phyloP scores from a whole-genome alignment of 2,329 filamentous ascomycete genomes.

The Fusarium newnesense region DNA sequence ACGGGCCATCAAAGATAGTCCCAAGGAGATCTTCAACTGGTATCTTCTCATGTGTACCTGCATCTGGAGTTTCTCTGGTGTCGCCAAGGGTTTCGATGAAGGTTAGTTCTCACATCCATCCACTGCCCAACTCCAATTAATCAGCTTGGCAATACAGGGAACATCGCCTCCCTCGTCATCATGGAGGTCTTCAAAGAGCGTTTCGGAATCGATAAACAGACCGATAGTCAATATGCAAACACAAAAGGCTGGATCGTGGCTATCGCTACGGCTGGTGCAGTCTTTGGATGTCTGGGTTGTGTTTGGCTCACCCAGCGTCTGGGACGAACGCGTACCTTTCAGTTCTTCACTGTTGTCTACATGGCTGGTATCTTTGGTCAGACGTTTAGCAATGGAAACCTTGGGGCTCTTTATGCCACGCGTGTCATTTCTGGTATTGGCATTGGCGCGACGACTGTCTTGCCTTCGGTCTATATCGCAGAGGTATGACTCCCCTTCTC shows the following conservation, averaged over 20 bases:
- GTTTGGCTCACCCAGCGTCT: slow-evolving; percentile 40
- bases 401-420: slow-evolving; percentile 40
- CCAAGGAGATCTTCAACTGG: slow-evolving; percentile 45
- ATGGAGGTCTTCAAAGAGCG: slow-evolving; percentile 43
- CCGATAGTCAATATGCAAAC: slow-evolving; percentile 42
- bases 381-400: slow-evolving; percentile 42
- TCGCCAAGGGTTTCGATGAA: slow-evolving; percentile 47
- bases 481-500: slow-evolving; percentile 11
- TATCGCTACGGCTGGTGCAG: slow-evolving; percentile 46
- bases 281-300: slow-evolving; percentile 44
- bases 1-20: slow-evolving; percentile 41
- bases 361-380: slow-evolving; percentile 51
- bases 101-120: slow-evolving; percentile 10
- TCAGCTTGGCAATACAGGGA: slow-evolving; percentile 27
- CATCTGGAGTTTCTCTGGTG: slow-evolving; percentile 45
- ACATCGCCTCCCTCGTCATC: slow-evolving; percentile 46
- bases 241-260: slow-evolving; percentile 48
- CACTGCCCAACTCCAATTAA: background rate
- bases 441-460: slow-evolving; percentile 42
- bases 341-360: slow-evolving; percentile 47
- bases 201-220: slow-evolving; percentile 37
- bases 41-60: slow-evolving; percentile 42
- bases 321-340: slow-evolving; percentile 38
- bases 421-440: slow-evolving; percentile 43
- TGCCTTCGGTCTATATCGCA: slow-evolving; percentile 45